Conservation (phyloP, 1,284 basidiomycete genomes). For the Stygiomarasmius scandens region DNA sequence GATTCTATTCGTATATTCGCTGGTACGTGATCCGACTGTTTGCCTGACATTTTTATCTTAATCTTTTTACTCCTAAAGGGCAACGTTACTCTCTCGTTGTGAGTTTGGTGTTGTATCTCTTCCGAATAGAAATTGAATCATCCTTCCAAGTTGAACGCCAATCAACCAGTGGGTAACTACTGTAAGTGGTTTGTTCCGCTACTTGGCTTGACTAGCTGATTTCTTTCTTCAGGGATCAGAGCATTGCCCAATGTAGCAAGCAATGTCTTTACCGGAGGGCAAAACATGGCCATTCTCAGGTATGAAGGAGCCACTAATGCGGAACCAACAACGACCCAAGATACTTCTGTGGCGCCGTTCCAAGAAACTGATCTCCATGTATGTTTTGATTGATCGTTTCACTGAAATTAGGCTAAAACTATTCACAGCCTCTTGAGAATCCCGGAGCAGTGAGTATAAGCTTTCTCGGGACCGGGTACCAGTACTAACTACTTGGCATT, state of each 20-base stretch:
- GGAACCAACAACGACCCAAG: conserved; percentile 32
- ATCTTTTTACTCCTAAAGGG: background rate
- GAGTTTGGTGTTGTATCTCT: no score
- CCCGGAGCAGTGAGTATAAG: conserved; percentile 8
- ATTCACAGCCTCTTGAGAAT: conserved; percentile 6
- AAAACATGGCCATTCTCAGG: conserved; percentile 31
- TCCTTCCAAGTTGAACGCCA: no score
- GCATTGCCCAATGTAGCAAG: conserved; percentile 11
- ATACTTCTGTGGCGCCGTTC: background rate
- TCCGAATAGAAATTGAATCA: no score
- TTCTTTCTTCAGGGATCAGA: background rate
- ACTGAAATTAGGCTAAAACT: background rate
- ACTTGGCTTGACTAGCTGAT: no score
- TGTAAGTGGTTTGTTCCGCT: no score
- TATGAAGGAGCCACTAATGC: conserved; percentile 26
- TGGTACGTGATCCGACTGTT: conserved; percentile 16
- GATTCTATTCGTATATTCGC: conserved; percentile 31
- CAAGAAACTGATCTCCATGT: conserved; percentile 7
- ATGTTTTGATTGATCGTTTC: background rate
- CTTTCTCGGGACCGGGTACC: no score
- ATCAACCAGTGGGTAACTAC: no score
- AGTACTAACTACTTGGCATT: no score
- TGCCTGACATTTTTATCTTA: conserved; percentile 21
- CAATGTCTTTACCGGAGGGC: conserved; percentile 20
- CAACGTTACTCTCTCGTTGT: no score